phyloP scores from a whole-genome alignment of 2,329 filamentous ascomycete genomes.

The Hymenoscyphus infarciens region DNA sequence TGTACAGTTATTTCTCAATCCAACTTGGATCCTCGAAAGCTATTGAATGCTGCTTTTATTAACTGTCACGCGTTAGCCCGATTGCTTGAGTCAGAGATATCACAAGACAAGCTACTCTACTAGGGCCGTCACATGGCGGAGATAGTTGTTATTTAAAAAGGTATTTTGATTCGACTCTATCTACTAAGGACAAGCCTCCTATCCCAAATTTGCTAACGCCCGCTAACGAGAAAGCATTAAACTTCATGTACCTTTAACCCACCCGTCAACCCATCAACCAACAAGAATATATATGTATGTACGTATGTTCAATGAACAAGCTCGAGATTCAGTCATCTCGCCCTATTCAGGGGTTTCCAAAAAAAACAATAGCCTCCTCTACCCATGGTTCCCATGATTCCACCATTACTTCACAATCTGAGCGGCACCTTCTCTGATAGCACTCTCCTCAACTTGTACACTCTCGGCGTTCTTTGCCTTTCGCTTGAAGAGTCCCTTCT shows the following conservation, averaged over 20 bases:
- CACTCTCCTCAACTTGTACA: not conserved
- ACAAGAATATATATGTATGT: conserved; percentile 4
- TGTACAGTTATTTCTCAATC: not conserved
- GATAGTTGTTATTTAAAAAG: too few relatives aligned
- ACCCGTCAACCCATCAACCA: not conserved
- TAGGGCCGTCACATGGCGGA: too few relatives aligned
- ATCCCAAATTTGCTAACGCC: not conserved
- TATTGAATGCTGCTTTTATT: not conserved
- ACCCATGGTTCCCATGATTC: conserved; percentile 1
- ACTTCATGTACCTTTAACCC: conserved; percentile 2
- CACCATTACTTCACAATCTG: conserved; percentile 17
- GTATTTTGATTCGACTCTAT: not conserved
- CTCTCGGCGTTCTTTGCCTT: conserved; percentile 9
- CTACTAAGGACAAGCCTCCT: not conserved
- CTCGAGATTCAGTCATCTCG: not conserved
- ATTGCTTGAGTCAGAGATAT: too few relatives aligned
- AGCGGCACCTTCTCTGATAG: conserved; percentile 14
- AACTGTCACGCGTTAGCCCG: too few relatives aligned
- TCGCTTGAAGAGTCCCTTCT: conserved; percentile 21
- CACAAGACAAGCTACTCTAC: too few relatives aligned
- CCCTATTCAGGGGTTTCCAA: not conserved
- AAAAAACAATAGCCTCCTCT: conserved; percentile 5
- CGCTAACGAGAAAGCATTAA: conserved; percentile 7
- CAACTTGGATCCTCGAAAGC: not conserved
- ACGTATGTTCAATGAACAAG: not conserved